phyloP scores from a whole-genome alignment of 352 stramenopile genomes.

The Pythium volutum region DNA sequence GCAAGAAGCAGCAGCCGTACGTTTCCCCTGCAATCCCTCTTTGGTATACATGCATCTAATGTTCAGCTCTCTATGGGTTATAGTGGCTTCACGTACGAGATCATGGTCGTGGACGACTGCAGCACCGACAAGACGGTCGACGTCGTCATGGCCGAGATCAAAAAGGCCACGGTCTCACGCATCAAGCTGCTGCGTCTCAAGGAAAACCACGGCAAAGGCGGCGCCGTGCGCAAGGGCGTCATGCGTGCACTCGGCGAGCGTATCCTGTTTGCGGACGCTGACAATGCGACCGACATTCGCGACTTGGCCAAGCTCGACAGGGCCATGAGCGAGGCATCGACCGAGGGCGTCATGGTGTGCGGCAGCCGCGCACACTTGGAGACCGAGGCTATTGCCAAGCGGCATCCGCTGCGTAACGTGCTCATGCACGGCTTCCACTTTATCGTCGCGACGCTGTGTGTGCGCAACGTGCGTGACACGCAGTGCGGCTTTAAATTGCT shows the following conservation, averaged over 20 bases:
- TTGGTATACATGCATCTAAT: not conserved
- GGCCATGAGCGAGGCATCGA: constrained; percentile 38
- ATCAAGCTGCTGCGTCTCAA: constrained; percentile 80
- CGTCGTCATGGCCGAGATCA: constrained; percentile 57
- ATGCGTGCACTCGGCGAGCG: constrained; percentile 75
- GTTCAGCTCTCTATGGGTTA: not conserved
- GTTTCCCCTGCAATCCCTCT: constrained; percentile 5
- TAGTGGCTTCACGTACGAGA: constrained; percentile 72
- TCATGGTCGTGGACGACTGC: constrained; percentile 93
- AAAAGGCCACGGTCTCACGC: constrained; percentile 38
- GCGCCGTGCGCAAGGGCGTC: constrained; percentile 87
- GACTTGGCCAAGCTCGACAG: constrained; percentile 82
- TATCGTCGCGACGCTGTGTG: constrained; percentile 86
- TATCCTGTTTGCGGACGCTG: constrained; percentile 90
- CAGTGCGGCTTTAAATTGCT: constrained; percentile 96
- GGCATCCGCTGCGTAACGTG: constrained; percentile 84
- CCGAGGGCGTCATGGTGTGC: constrained; percentile 74
- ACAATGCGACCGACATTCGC: constrained; percentile 91
- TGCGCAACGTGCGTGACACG: constrained; percentile 88
- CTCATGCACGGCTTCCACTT: constrained; percentile 93
- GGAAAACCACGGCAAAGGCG: constrained; percentile 91
- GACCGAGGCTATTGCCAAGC: constrained; percentile 79
- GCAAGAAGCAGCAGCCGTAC: constrained; percentile 42
- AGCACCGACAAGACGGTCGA: constrained; percentile 81
- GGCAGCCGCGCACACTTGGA: constrained; percentile 90